Conservation (phyloP, 257 asterid species). For the Solanum sejunctum region DNA sequence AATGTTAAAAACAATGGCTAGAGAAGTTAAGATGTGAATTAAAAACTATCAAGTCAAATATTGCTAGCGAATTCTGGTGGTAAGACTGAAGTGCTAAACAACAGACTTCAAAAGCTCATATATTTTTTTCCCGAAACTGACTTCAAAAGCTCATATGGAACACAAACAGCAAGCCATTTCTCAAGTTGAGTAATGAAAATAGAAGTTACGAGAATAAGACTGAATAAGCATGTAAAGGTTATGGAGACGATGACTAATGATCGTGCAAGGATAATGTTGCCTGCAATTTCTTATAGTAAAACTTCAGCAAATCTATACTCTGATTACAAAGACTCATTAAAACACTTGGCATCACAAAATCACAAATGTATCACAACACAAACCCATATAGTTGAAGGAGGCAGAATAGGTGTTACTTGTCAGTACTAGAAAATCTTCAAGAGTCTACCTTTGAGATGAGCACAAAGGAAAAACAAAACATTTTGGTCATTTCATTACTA, state of each 20-base stretch:
- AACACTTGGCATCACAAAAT: not conserved
- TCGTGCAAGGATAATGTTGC: not conserved
- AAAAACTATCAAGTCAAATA: not conserved
- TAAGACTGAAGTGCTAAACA: not conserved
- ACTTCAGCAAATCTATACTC: not conserved
- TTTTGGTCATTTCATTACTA: not conserved
- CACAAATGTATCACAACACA: not conserved
- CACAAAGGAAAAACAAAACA: not conserved
- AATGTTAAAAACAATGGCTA: not conserved
- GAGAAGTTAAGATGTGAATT: not conserved
- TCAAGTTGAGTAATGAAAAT: not conserved
- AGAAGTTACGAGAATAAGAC: not conserved
- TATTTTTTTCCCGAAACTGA: not conserved
- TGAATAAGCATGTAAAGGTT: not conserved
- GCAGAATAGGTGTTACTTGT: not conserved
- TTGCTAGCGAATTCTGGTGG: not conserved
- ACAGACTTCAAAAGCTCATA: not conserved
- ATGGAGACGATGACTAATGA: not conserved
- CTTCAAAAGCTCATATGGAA: not conserved
- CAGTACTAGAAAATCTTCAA: not conserved
- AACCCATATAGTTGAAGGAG: not conserved
- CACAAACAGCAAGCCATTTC: not conserved
- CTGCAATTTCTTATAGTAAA: not conserved
- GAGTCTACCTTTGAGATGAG: not conserved
- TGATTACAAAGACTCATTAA: not conserved